Conservation (phyloP, 352 stramenopile species). For the Globisporangium takayamanum region DNA sequence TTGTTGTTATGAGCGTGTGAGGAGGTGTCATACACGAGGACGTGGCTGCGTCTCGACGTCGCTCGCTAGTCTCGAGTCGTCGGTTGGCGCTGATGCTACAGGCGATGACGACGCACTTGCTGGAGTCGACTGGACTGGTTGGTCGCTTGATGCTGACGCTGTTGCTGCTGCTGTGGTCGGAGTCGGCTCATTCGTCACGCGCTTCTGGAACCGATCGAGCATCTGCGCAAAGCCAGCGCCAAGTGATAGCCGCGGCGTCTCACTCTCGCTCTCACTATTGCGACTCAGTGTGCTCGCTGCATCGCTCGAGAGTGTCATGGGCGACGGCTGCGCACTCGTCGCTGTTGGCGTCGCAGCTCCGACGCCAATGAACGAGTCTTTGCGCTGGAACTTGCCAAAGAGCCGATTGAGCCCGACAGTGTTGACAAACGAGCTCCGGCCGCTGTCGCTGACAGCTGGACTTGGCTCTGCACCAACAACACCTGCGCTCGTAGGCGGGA, state of each 20-base stretch:
- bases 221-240: slow-evolving; percentile 3
- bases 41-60: too few species aligned
- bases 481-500: neutral
- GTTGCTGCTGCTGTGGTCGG: neutral
- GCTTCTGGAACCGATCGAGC: slow-evolving; percentile 8
- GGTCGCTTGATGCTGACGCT: neutral
- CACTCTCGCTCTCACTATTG: neutral
- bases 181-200: neutral
- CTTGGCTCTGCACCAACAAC: neutral
- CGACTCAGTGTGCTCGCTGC: too few species aligned
- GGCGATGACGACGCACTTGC: too few species aligned
- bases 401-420: slow-evolving; percentile 3
- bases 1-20: too few species aligned
- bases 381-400: slow-evolving; percentile 18
- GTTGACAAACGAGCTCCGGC: slow-evolving; percentile 9
- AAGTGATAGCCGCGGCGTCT: neutral
- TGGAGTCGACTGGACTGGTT: too few species aligned
- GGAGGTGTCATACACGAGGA: too few species aligned
- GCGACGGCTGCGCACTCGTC: slow-evolving; percentile 4
- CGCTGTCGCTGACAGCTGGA: slow-evolving; percentile 9
- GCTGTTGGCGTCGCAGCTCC: neutral
- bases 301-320: neutral
- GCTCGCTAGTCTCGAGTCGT: too few species aligned
- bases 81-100: too few species aligned
- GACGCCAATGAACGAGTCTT: slow-evolving; percentile 3